Base-by-base conservation (phyloP, 208 protist genomes). In the Sergeia podlipaevii region DNA sequence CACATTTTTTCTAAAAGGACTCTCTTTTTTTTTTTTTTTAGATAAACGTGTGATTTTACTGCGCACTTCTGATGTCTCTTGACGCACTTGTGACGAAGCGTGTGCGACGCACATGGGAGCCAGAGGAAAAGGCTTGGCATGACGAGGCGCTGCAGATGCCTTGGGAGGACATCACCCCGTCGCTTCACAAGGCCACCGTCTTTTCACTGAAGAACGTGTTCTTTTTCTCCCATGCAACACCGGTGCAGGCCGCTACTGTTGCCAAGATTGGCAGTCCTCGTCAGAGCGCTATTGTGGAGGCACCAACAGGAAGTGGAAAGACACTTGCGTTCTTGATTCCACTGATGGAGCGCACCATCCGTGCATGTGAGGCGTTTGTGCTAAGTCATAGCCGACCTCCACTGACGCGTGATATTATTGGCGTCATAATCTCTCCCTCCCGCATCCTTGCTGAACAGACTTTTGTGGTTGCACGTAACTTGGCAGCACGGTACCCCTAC, bases 301-400 rank as follows among this genome's bases (percentile, higher is more conserved):
- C 85, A 1, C 97, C 97, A 2, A 99, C 97, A 0, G 97, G 97
- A 18, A 98, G 97, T 28, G 98, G 98, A 13, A 99, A 99, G 76
- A 99, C 97, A 11, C 78, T 99, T 1, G 95, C 81, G 7, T 81
- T 99, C 29, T 79, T 99, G 0, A 63, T 96, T 5, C 85, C 89
- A 13, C 47, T 96, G 15, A 85, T 96, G 75, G 80, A 96, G 68
- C 81, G 89, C 38, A 74, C 63, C 23, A 52, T 96, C 21, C 64
- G 72, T 15, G 45, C 62, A 13, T 85, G 77, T 41, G 81, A 89
- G 28, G 65, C 62, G 13, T 76, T 74, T 44, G 66, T 90, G 0
- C 42, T 42, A 8, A 34, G 21, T 29, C 62, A 80, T 49, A 51
- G 65, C 37, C 65, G 67, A 8, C 89, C 89, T 0, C 76, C 86